Evolutionary conservation across 2,329 filamentous ascomycete species (phyloP).

Genomic region (Westerdykella sp.): DNA sequence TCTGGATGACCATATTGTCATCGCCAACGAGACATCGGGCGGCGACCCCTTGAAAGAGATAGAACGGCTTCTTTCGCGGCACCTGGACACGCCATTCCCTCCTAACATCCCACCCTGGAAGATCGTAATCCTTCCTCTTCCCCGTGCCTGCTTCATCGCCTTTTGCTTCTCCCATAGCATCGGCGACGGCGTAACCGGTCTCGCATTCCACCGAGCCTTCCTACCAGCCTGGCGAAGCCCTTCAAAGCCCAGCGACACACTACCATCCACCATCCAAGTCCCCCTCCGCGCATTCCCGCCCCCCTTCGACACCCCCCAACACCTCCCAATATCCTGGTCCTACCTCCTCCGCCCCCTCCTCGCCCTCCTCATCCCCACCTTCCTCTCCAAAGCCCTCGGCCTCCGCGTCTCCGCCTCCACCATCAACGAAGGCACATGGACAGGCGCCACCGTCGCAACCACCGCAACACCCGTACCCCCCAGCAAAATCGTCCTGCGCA

Average conservation of each 20-base stretch:
- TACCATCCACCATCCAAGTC: constrained; percentile 5
- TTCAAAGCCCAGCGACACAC: not conserved
- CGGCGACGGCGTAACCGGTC: constrained; percentile 41
- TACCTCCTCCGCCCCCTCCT: constrained; percentile 41
- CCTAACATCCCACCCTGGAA: constrained; percentile 39
- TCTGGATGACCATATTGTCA: constrained; percentile 37
- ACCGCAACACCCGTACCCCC: too few species aligned
- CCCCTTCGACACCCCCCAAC: constrained; percentile 36
- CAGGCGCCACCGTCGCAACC: constrained; percentile 8
- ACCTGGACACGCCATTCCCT: constrained; percentile 17
- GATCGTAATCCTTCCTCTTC: constrained; percentile 34
- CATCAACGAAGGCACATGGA: constrained; percentile 31
- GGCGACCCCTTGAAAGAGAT: not conserved
- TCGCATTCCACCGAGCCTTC: constrained; percentile 41
- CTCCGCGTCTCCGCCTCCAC: constrained; percentile 21
- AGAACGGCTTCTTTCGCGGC: constrained; percentile 4
- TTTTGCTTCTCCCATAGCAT: constrained; percentile 43
- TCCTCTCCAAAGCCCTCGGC: constrained; percentile 28
- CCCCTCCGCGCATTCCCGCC: constrained; percentile 19
- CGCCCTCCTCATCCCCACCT: constrained; percentile 34
- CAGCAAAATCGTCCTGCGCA: constrained; percentile 19
- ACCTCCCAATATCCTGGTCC: constrained; percentile 41
- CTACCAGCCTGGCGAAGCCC: constrained; percentile 19
- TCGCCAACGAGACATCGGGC: constrained; percentile 6
- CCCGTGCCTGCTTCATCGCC: constrained; percentile 23